Percentiles rank a stretch among this genome's conserved stretches.
phyloP scores from a whole-genome alignment of 2,329 filamentous ascomycete genomes.

The Calycina herbarum region DNA sequence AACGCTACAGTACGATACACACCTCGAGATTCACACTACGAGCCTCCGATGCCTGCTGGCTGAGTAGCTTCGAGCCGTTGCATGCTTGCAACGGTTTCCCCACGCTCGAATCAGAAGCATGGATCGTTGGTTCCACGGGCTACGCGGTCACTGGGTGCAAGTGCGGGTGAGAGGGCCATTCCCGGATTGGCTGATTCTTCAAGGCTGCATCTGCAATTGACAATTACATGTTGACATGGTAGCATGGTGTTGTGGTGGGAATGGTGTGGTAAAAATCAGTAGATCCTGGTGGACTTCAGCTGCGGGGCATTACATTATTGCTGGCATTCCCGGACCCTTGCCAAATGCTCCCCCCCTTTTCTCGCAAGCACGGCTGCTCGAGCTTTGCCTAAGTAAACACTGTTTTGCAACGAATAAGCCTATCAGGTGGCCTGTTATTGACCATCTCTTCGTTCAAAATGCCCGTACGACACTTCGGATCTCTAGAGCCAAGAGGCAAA shows the following conservation, averaged over 20 bases:
- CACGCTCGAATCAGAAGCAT: conserved; percentile 6
- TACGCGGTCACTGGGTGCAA: not conserved
- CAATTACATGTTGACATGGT: conserved; percentile 4
- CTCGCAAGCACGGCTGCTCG: not conserved
- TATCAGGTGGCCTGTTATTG: not conserved
- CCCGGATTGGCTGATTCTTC: not conserved
- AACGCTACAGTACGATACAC: not conserved
- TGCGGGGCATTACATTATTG: not conserved
- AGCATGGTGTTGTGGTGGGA: not conserved
- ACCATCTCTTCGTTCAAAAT: not conserved
- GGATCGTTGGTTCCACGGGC: not conserved
- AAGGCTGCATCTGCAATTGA: conserved; percentile 4
- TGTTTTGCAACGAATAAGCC: conserved; percentile 1
- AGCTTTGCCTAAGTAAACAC: conserved; percentile 1
- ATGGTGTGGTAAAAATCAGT: conserved; percentile 1
- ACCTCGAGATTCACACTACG: not conserved
- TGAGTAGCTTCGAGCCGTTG: not conserved
- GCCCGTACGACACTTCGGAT: not conserved
- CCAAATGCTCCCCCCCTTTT: not conserved
- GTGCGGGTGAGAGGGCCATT: not conserved
- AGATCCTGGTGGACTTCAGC: not conserved
- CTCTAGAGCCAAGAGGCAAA: not conserved
- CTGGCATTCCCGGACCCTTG: not conserved
- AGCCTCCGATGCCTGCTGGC: not conserved
- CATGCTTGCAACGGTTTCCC: conserved; percentile 1